These are phyloP conservation scores for Paramyrothecium roridum DNA, from an alignment of 2,329 filamentous ascomycete species.

Conservation along the genomic window DNA sequence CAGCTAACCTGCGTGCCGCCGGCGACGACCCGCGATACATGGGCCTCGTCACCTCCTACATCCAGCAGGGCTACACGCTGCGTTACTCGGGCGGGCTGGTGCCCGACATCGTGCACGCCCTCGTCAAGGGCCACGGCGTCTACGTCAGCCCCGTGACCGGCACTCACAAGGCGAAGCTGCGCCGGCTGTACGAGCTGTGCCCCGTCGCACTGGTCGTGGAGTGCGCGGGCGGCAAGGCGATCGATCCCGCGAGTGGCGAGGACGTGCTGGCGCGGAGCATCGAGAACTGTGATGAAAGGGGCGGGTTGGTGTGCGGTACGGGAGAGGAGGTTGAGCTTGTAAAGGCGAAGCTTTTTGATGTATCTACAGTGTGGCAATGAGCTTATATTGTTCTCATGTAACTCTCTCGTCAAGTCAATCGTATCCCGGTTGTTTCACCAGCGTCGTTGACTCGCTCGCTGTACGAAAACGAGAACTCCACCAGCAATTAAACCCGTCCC, in stretches of 20 bases:
- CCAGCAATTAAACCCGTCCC: too few relatives aligned
- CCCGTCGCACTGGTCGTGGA: slow-evolving; percentile 60
- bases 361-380: neutral
- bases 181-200: slow-evolving; percentile 56
- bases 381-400: too few relatives aligned
- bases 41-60: slow-evolving; percentile 44
- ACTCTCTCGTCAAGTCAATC: too few relatives aligned
- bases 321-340: slow-evolving; percentile 42
- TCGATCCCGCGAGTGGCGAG: slow-evolving; percentile 43
- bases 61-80: slow-evolving; percentile 54
- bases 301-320: slow-evolving; percentile 48
- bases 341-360: slow-evolving; percentile 13
- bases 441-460: too few relatives aligned
- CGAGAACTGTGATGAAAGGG: slow-evolving; percentile 44
- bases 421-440: too few relatives aligned
- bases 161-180: slow-evolving; percentile 51
- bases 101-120: slow-evolving; percentile 56
- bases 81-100: slow-evolving; percentile 60
- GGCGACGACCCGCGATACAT: slow-evolving; percentile 48
- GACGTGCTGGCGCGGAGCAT: slow-evolving; percentile 37
- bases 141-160: slow-evolving; percentile 56
- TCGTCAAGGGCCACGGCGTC: slow-evolving; percentile 60
- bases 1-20: slow-evolving; percentile 58
- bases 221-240: slow-evolving; percentile 54
- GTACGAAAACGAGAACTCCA: too few relatives aligned